phyloP scores from a whole-genome alignment of 1,284 basidiomycete species.

The Dichomitus squalens region DNA sequence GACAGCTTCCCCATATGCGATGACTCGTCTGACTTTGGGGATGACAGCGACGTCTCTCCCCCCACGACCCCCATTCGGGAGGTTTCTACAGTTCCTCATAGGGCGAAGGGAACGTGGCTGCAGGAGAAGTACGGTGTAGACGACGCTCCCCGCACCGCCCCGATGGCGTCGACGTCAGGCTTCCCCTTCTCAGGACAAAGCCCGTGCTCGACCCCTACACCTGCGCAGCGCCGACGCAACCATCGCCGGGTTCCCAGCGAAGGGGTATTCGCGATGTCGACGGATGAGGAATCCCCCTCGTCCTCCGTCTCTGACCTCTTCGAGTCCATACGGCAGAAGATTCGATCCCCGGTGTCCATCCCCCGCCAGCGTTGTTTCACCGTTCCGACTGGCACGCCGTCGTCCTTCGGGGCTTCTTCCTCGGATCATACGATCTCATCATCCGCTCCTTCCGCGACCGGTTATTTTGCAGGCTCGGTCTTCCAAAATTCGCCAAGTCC shows the following conservation, averaged over 20 bases:
- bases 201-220: constrained; percentile 40
- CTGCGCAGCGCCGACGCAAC: constrained; percentile 39
- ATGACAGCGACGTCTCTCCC: constrained; percentile 36
- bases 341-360: constrained; percentile 27
- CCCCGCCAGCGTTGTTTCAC: constrained; percentile 27
- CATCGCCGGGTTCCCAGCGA: constrained; percentile 66
- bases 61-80: constrained; percentile 39
- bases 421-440: constrained; percentile 22
- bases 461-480: constrained; percentile 72
- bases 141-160: constrained; percentile 53
- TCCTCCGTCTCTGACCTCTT: constrained; percentile 38
- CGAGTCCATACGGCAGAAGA: constrained; percentile 39
- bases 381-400: constrained; percentile 32
- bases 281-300: constrained; percentile 60
- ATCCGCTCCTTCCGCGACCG: constrained; percentile 32
- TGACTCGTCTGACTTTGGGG: constrained; percentile 54
- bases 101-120: constrained; percentile 32
- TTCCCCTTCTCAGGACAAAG: constrained; percentile 42
- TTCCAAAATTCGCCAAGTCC: constrained; percentile 83
- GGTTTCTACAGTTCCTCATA: constrained; percentile 28
- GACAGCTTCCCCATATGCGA: constrained; percentile 67
- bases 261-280: constrained; percentile 68
- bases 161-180: constrained; percentile 39
- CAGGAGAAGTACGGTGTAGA: constrained; percentile 35
- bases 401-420: constrained; percentile 32